Conservation (phyloP, 1,284 basidiomycete species). For the Coriolopsis trogii region DNA sequence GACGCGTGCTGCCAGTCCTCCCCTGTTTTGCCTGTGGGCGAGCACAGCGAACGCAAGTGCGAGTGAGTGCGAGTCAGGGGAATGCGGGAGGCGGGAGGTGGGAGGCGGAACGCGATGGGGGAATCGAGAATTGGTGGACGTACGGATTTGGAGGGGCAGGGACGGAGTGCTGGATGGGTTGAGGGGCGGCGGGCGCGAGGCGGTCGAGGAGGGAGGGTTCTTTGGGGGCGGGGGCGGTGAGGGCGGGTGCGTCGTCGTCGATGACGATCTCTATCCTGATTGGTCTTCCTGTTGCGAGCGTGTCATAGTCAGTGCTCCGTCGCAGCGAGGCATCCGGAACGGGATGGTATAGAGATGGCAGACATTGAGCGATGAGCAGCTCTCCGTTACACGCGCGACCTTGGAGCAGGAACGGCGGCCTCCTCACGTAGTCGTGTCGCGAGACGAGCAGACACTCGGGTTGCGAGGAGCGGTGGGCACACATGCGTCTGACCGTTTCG, state of each 20-base stretch:
- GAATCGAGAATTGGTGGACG: no score
- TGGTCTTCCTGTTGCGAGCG: slow-evolving; percentile 52
- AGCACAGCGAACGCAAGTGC: neutral
- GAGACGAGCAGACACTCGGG: no score
- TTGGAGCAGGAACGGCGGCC: no score
- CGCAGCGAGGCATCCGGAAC: neutral
- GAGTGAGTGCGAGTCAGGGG: no score
- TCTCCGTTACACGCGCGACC: no score
- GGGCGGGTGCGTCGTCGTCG: slow-evolving; percentile 41
- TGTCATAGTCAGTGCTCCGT: neutral
- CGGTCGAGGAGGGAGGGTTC: slow-evolving; percentile 43
- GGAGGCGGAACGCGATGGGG: no score
- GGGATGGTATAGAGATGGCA: neutral
- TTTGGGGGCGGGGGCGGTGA: slow-evolving; percentile 17
- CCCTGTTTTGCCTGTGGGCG: slow-evolving; percentile 2
- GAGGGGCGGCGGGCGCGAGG: slow-evolving; percentile 24
- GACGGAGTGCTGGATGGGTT: no score
- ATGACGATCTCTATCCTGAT: slow-evolving; percentile 70
- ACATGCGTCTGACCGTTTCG: no score
- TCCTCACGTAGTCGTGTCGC: neutral
- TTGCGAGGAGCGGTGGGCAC: no score
- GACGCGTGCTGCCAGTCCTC: neutral
- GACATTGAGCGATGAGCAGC: neutral
- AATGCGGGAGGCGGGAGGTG: no score
- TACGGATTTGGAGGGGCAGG: no score